phyloP scores from a whole-genome alignment of 2,329 filamentous ascomycete species.

The Ceratocystis eucalypticola region DNA sequence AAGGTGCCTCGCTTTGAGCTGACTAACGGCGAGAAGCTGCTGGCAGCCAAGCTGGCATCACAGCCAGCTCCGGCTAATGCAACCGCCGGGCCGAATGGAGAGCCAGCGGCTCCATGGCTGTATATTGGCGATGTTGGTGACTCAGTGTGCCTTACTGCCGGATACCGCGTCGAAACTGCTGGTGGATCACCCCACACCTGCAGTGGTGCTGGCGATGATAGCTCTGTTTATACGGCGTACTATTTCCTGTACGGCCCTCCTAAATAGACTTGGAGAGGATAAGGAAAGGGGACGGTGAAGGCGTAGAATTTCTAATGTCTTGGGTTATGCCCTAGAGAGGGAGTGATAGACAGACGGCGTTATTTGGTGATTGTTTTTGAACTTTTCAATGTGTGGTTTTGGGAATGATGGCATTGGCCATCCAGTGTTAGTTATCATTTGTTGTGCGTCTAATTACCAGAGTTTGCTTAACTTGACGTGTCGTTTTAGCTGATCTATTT shows the following conservation, averaged over 20 bases:
- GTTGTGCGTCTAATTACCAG: no score
- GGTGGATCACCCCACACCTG: slow-evolving; percentile 22
- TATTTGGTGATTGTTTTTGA: background rate
- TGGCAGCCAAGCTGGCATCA: slow-evolving; percentile 36
- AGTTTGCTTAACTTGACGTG: no score
- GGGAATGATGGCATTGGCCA: no score
- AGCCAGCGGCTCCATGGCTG: slow-evolving; percentile 14
- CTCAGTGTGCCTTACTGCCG: slow-evolving; percentile 6
- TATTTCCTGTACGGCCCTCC: slow-evolving; percentile 43
- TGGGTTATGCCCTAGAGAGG: background rate
- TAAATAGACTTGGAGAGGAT: background rate
- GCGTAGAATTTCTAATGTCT: background rate
- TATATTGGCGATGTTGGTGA: slow-evolving; percentile 15
- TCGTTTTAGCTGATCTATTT: background rate
- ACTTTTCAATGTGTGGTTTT: background rate
- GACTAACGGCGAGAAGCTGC: slow-evolving; percentile 28
- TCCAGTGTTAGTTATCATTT: no score
- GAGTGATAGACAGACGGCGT: background rate
- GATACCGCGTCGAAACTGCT: slow-evolving; percentile 18
- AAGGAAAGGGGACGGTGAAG: background rate
- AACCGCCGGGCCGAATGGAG: slow-evolving; percentile 7
- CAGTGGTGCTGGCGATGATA: slow-evolving; percentile 25
- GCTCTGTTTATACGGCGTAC: slow-evolving; percentile 41
- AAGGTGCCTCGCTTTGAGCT: slow-evolving; percentile 49
- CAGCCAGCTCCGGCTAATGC: slow-evolving; percentile 23